phyloP scores from a whole-genome alignment of 345 rosid species.

The Citrus australasica region DNA sequence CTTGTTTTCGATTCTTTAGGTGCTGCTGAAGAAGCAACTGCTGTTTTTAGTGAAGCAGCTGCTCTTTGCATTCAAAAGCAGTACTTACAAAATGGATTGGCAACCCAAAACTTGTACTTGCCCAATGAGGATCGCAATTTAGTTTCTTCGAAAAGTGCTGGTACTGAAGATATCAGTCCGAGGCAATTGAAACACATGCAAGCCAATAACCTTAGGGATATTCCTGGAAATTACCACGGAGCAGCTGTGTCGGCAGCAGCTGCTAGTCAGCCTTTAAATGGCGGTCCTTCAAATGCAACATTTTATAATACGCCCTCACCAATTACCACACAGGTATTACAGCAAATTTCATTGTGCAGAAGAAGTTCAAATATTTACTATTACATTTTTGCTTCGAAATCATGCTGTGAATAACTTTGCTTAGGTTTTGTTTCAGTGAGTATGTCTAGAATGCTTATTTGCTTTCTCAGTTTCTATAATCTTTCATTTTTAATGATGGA shows the following conservation, averaged over 20 bases:
- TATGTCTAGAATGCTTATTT: constrained; percentile 1
- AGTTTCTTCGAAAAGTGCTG: constrained; percentile 35
- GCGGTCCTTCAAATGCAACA: constrained; percentile 61
- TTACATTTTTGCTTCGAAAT: not conserved
- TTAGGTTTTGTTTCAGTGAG: not conserved
- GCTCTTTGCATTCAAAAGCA: constrained; percentile 82
- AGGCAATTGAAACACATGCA: constrained; percentile 68
- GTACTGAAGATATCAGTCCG: constrained; percentile 60
- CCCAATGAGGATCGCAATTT: constrained; percentile 60
- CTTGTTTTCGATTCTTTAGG: constrained; percentile 30
- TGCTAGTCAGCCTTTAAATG: constrained; percentile 59
- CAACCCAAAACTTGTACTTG: constrained; percentile 37
- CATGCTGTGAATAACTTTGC: not conserved
- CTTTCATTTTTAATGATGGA: constrained; percentile 12
- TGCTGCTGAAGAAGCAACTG: constrained; percentile 88
- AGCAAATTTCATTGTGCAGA: not conserved
- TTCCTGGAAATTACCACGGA: constrained; percentile 63
- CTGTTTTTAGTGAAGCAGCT: constrained; percentile 88
- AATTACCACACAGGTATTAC: constrained; percentile 67
- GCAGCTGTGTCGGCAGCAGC: constrained; percentile 33
- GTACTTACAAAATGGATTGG: constrained; percentile 45
- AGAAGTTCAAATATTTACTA: not conserved
- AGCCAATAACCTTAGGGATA: constrained; percentile 67
- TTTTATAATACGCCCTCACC: constrained; percentile 93
- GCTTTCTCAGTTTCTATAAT: not conserved